These are phyloP conservation scores for Puccinia novopanici DNA, from an alignment of 1,284 basidiomycete species.

Conservation along the genomic window DNA sequence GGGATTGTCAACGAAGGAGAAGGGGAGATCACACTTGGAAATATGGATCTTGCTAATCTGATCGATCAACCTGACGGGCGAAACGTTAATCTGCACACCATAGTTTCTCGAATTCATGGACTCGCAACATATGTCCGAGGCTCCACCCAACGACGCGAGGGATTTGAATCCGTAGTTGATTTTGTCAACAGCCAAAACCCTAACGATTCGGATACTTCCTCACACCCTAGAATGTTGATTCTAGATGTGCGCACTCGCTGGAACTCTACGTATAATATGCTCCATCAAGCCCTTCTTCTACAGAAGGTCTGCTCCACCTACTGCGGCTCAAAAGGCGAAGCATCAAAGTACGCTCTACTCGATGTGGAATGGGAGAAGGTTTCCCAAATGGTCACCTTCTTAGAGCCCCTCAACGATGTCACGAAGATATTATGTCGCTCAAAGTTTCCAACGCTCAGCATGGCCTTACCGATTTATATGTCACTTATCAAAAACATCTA, in stretches of 20 bases:
- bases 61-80: not conserved
- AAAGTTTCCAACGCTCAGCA: slow-evolving; percentile 26
- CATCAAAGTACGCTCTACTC: not conserved
- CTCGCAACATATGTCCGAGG: not conserved
- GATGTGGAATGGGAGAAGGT: slow-evolving; percentile 5
- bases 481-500: not conserved
- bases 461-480: slow-evolving; percentile 21
- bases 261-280: not conserved
- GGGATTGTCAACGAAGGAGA: no score
- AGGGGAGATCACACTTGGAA: not conserved
- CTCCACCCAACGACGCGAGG: not conserved
- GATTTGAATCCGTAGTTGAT: not conserved
- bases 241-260: not conserved
- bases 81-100: not conserved
- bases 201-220: not conserved
- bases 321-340: not conserved
- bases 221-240: not conserved
- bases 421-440: slow-evolving; percentile 18
- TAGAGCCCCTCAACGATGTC: slow-evolving; percentile 2
- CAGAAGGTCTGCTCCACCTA: not conserved
- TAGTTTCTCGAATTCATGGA: not conserved
- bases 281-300: not conserved
- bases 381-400: not conserved
- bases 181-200: not conserved
- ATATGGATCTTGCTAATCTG: not conserved